These are phyloP conservation scores for Tinospora cordifolia DNA, from an alignment of 164 flowering plant genomes.

Conservation along the genomic window DNA sequence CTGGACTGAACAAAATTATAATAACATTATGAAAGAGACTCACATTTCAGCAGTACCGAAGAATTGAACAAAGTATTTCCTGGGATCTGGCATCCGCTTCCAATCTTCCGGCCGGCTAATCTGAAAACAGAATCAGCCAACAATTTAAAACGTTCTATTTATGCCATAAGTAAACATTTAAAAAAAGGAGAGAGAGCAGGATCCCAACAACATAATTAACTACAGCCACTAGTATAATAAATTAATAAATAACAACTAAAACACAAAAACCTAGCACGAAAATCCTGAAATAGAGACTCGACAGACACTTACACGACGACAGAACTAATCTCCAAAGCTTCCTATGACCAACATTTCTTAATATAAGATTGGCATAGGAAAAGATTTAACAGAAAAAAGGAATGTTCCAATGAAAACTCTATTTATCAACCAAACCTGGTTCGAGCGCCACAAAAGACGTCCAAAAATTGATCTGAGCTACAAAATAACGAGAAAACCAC, in stretches of 20 bases:
- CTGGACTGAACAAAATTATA: not conserved
- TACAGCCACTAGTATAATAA: too few species aligned
- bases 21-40: conserved; percentile 21
- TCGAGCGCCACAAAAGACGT: not conserved
- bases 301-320: not conserved
- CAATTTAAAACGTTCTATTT: not conserved
- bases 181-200: too few species aligned
- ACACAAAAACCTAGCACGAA: too few species aligned
- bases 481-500: not conserved
- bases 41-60: conserved; percentile 93
- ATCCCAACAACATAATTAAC: too few species aligned
- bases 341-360: not conserved
- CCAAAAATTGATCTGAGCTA: not conserved
- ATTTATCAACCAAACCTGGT: not conserved
- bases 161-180: not conserved
- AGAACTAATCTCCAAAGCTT: too few species aligned
- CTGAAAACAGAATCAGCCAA: conserved; percentile 34
- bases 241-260: too few species aligned
- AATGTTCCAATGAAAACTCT: conserved; percentile 1
- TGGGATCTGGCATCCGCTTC: conserved; percentile 70
- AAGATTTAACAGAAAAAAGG: not conserved
- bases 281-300: not conserved
- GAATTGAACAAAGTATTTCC: conserved; percentile 81
- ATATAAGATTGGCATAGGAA: too few species aligned
- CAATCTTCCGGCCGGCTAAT: conserved; percentile 88